phyloP scores from a whole-genome alignment of 192 early-diverging fungal species.

The Ambispora gerdemannii region DNA sequence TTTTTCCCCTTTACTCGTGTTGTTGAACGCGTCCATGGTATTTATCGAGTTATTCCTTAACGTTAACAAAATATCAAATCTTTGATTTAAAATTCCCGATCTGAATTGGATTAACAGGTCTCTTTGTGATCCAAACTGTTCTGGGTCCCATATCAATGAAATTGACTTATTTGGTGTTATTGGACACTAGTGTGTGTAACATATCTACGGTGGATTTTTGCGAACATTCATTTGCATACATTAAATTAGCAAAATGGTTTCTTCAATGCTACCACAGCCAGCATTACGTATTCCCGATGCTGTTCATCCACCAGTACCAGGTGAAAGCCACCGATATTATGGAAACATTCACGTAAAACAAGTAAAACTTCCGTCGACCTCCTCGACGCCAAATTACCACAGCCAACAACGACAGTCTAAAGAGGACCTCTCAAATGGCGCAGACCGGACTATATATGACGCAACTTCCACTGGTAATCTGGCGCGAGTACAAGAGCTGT shows the following conservation, averaged over 20 bases:
- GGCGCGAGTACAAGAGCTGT: conserved; percentile 7
- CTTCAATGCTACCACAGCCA: neutral
- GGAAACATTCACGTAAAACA: conserved; percentile 50
- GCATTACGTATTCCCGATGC: conserved; percentile 43
- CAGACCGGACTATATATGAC: conserved; percentile 9
- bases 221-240: too few species aligned
- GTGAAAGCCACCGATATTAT: conserved; percentile 54
- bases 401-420: neutral
- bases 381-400: conserved; percentile 22
- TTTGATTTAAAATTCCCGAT: too few species aligned
- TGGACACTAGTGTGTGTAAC: too few species aligned
- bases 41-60: too few species aligned
- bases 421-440: neutral
- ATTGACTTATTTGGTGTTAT: too few species aligned
- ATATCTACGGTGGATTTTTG: too few species aligned
- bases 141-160: too few species aligned
- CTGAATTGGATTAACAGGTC: too few species aligned
- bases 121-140: too few species aligned
- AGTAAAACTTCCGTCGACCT: conserved; percentile 40
- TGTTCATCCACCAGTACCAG: conserved; percentile 55
- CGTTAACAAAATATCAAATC: too few species aligned
- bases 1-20: too few species aligned
- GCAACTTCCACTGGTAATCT: conserved; percentile 24
- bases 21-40: too few species aligned
- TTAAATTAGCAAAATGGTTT: conserved; percentile 12